Evolutionary conservation across 1,139 yeast genomes (phyloP).

Genomic region (Geotrichum cucujoidarum): DNA sequence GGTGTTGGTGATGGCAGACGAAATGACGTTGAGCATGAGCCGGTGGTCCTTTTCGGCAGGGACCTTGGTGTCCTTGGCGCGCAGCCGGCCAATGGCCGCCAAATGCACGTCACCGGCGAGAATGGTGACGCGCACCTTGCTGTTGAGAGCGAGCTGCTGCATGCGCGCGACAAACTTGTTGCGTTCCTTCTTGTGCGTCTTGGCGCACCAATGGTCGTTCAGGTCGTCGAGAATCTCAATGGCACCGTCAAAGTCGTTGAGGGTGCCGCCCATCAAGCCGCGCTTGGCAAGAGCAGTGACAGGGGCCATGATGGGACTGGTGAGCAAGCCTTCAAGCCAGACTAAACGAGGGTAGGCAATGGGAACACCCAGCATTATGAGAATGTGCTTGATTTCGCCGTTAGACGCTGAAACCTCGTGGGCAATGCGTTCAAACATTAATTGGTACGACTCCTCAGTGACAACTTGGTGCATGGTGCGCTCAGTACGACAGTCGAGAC

Average conservation of each 20-base stretch:
- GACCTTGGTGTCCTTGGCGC: slow-evolving; percentile 50
- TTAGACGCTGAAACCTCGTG: slow-evolving; percentile 48
- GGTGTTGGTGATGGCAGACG: slow-evolving; percentile 85
- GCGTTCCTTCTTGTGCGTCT: slow-evolving; percentile 73
- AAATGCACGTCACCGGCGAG: slow-evolving; percentile 92
- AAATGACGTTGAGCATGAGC: slow-evolving; percentile 73
- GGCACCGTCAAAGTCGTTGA: slow-evolving; percentile 87
- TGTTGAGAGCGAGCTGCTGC: slow-evolving; percentile 56
- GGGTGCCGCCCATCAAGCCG: slow-evolving; percentile 65
- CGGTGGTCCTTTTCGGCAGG: slow-evolving; percentile 67
- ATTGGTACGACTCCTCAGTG: slow-evolving; percentile 50
- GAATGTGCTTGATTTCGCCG: slow-evolving; percentile 63
- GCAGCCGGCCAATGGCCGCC: slow-evolving; percentile 75
- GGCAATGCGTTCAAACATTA: slow-evolving; percentile 55
- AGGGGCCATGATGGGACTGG: slow-evolving; percentile 54
- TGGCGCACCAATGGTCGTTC: slow-evolving; percentile 95
- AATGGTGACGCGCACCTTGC: slow-evolving; percentile 72
- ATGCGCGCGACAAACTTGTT: slow-evolving; percentile 54
- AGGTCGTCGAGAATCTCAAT: slow-evolving; percentile 87
- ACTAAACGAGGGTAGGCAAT: slow-evolving; percentile 90
- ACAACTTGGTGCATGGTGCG: slow-evolving; percentile 60
- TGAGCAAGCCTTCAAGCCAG: slow-evolving; percentile 74
- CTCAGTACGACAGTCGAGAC: slow-evolving; percentile 91
- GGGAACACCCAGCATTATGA: slow-evolving; percentile 88
- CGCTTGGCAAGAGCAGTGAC: slow-evolving; percentile 61